These are phyloP conservation scores for Fusarium sp. DNA, from an alignment of 2,329 filamentous ascomycete genomes.

Conservation along the genomic window DNA sequence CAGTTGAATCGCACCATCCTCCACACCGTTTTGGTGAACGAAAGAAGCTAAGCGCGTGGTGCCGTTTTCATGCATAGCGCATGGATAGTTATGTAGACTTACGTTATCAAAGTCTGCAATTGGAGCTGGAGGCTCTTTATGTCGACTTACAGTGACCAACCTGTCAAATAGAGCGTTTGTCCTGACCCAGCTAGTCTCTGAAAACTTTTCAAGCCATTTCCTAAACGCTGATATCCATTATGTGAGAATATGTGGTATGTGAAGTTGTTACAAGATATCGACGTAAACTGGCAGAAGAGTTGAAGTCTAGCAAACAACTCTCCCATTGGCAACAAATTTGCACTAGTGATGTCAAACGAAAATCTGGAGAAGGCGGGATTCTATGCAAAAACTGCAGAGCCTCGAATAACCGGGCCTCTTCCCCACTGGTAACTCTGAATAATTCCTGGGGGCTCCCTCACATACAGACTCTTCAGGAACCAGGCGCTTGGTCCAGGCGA, in stretches of 20 bases:
- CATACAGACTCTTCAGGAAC: conserved; percentile 40
- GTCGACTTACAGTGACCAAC: conserved; percentile 15
- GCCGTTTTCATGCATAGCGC: conserved; percentile 28
- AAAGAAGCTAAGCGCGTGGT: conserved; percentile 33
- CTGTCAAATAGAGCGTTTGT: not conserved
- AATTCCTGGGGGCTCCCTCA: conserved; percentile 9
- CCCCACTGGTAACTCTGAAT: conserved; percentile 30
- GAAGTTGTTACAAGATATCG: not conserved
- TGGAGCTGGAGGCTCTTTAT: conserved; percentile 17
- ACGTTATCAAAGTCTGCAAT: conserved; percentile 32
- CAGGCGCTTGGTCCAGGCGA: conserved; percentile 41
- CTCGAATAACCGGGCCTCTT: conserved; percentile 48
- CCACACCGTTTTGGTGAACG: conserved; percentile 29
- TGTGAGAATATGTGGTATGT: too few relatives aligned
- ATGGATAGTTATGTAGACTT: conserved; percentile 33
- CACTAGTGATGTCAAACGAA: conserved; percentile 39
- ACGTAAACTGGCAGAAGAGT: conserved; percentile 2
- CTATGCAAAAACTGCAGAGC: conserved; percentile 42
- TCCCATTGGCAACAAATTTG: conserved; percentile 15
- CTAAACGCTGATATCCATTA: not conserved
- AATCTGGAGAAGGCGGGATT: conserved; percentile 32
- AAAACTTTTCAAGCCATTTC: not conserved
- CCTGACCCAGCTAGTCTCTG: not conserved
- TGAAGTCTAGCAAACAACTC: conserved; percentile 16
- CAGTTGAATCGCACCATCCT: conserved; percentile 34